phyloP scores from a whole-genome alignment of 78 protist species.

The Thecamonas trahens region DNA sequence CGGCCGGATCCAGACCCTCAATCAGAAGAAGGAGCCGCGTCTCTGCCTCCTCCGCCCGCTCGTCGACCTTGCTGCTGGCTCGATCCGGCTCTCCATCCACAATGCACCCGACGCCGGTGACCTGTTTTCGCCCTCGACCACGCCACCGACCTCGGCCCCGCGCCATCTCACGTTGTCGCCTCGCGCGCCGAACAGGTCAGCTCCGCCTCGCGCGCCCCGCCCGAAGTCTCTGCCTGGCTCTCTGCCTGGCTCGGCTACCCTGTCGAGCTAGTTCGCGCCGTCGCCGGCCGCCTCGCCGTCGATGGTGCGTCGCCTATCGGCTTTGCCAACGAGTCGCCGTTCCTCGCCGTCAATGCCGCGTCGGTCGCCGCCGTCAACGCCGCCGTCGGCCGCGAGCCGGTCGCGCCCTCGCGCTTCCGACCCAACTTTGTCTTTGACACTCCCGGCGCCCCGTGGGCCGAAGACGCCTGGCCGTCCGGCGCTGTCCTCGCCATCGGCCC shows the following conservation, averaged over 20 bases:
- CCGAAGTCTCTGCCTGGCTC: no score
- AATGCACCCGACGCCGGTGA: neutral
- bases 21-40: neutral
- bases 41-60: neutral
- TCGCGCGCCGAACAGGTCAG: no score
- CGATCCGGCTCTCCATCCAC: neutral
- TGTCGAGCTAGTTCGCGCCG: neutral
- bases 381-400: neutral
- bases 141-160: neutral
- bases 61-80: neutral
- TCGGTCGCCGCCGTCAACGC: conserved; percentile 1
- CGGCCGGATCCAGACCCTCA: no score
- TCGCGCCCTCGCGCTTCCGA: conserved; percentile 1
- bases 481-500: neutral
- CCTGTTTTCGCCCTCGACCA: no score
- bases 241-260: neutral
- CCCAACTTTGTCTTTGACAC: conserved; percentile 19
- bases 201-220: neutral
- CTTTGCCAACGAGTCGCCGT: conserved; percentile 31
- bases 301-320: neutral
- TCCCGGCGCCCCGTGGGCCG: neutral
- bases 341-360: neutral
- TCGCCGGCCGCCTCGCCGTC: neutral
- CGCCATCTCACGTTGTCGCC: neutral
- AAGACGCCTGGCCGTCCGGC: neutral